These are phyloP conservation scores for Citrus mangshanensis DNA, from an alignment of 345 rosid species.

Conservation along the genomic window DNA sequence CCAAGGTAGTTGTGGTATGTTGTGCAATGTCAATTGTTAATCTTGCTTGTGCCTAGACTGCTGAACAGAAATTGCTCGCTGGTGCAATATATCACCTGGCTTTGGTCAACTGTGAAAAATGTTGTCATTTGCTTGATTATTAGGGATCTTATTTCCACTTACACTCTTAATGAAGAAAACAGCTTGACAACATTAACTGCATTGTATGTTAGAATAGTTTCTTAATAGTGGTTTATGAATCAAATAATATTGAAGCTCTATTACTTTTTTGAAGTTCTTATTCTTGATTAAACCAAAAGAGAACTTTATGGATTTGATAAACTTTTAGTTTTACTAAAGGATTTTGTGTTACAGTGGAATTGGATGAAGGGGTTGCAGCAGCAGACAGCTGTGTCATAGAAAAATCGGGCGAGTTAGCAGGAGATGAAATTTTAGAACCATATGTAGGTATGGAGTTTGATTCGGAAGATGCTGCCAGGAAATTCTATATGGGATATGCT, in stretches of 20 bases:
- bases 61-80: not conserved
- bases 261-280: not conserved
- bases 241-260: not conserved
- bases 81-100: not conserved
- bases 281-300: not conserved
- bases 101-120: not conserved
- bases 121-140: not conserved
- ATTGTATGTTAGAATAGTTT: not conserved
- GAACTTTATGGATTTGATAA: not conserved
- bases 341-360: conserved; percentile 42
- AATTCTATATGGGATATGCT: conserved; percentile 64
- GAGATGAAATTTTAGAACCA: conserved; percentile 45
- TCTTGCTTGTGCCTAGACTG: not conserved
- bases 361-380: conserved; percentile 31
- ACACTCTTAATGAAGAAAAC: not conserved
- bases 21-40: not conserved
- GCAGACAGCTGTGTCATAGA: conserved; percentile 35
- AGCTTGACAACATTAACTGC: not conserved
- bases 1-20: not conserved
- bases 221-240: not conserved
- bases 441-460: conserved; percentile 81
- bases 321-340: not conserved
- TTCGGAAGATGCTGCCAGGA: conserved; percentile 69
- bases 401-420: conserved; percentile 33
- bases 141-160: not conserved